Base-by-base conservation (phyloP, 2,329 filamentous ascomycete species). In the Ceratocystis papillata region DNA sequence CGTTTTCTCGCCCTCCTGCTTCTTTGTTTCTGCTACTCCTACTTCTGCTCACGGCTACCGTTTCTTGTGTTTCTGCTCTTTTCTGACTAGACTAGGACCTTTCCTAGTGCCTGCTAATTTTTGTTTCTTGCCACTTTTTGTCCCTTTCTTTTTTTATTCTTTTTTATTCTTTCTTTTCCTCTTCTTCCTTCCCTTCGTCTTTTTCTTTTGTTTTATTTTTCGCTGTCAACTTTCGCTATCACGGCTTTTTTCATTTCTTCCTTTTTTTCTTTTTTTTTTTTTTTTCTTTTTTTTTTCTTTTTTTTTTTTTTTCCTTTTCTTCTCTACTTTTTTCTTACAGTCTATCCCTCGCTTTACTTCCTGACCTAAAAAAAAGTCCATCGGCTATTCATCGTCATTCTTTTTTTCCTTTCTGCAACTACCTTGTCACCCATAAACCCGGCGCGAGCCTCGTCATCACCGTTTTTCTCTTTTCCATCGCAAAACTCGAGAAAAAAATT, bases 391-490 rank as follows among this genome's bases (percentile, higher is more conserved):
- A 59, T 59, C 53, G 53, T 59, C 53, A 59, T 30, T 59, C 53
- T 30, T 59, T 63, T 50, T 45, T 63, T 46, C 61, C 44, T 45
- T 46, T 48, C 44, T 62, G 41, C 45, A 62, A 62, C 25, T 62
- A 62, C 41, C 61, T 62, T 63, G 37, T 15, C 6, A 46, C 41
- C 61, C 30, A 28, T 41, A 59, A n/a, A 62, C 20, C 53, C 45
- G 65, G 62, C 62, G 65, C 65, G 65, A 67, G 65, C 65, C 44
- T 67, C 53, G 65, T 64, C 62, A 64, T 60, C 59, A 55, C 53
- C 53, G 12, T 59, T n/a, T 20, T 37, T 33, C 33, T 28, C 22
- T 28, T 30, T 62, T 62, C 44, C 41, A 55, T 44, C 55, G 61
- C 44, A 25, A 48, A 63, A 7, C 53, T 30, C 12, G n/a, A 17